Base-by-base conservation (phyloP, 805 yeast genomes). In the Metschnikowia proteae region DNA sequence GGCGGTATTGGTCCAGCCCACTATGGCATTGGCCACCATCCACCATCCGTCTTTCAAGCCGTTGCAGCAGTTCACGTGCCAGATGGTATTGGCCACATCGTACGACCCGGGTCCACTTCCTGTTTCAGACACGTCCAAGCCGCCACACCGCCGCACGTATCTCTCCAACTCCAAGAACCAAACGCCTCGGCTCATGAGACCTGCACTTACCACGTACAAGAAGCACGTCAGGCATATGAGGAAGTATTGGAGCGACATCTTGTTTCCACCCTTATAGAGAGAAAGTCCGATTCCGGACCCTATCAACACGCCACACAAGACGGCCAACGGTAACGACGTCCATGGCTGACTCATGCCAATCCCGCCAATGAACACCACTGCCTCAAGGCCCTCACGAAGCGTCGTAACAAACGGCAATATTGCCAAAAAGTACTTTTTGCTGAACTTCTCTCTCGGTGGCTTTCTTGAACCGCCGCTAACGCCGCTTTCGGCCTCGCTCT, bases 291-390 rank as follows among this genome's bases (percentile, higher is more conserved):
- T 61, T 9, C 58, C 50, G 6, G 65, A 48, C 4, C 76, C 76
- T 7, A 70, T 38, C 3, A 55, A 39, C 5, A 68, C 49, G 2
- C 71, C 73, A 1, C 57, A 46, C 3, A 64, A 38, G 2, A 64
- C 62, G 1, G 73, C 63, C 37, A 62, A 57, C 4, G 69, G 58
- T 26, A 55, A 40, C 26, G 58, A 56, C 9, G 46, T 37, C 8
- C 45, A 48, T 0, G 59, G 54, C 48, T 54, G 59, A 28, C 56
- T 46, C 52, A 57, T 49, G 3, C 60, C 61, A 11, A 71, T 66
- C 4, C 74, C 64, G 27, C 63, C 59, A 2, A 63, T 38, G 6
- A 70, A 60, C 11, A 45, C 96, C 51, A 91, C 91, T 38, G 96
- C 96, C 77, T 91, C 97, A 43, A 63, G 52, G 9, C 67, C 67